These are phyloP conservation scores for Basipetospora chlamydospora DNA, from an alignment of 2,329 filamentous ascomycete genomes.

Conservation along the genomic window DNA sequence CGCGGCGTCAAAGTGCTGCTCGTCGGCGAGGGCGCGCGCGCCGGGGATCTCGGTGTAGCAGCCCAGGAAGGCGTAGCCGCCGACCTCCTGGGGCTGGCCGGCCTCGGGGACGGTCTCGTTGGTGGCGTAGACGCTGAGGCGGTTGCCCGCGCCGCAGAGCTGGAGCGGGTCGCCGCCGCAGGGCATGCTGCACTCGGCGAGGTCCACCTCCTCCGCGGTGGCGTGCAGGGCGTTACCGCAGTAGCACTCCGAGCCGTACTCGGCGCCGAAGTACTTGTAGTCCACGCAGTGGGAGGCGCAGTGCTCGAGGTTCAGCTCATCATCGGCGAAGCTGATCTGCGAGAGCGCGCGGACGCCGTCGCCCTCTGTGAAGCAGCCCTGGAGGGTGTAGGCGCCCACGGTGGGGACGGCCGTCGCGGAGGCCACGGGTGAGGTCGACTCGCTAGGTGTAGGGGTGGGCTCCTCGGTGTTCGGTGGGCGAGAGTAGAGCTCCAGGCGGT, in stretches of 20 bases:
- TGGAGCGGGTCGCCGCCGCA: slow-evolving; percentile 25
- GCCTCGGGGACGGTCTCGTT: slow-evolving; percentile 13
- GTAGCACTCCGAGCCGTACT: slow-evolving; percentile 25
- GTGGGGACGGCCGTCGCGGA: too few relatives aligned
- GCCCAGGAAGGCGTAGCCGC: slow-evolving; percentile 18
- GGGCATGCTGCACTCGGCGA: slow-evolving; percentile 21
- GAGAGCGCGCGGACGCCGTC: slow-evolving; percentile 16
- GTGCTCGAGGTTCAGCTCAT: slow-evolving; percentile 21
- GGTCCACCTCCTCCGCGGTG: slow-evolving; percentile 14
- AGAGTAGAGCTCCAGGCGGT: slow-evolving; percentile 20
- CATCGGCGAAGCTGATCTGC: slow-evolving; percentile 15
- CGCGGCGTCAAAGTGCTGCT: slow-evolving; percentile 11
- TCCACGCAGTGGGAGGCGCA: slow-evolving; percentile 25
- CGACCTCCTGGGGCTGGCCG: slow-evolving; percentile 17
- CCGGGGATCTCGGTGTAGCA: slow-evolving; percentile 22
- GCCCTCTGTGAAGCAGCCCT: slow-evolving; percentile 20
- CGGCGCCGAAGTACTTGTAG: slow-evolving; percentile 26
- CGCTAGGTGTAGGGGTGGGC: too few relatives aligned
- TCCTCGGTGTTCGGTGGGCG: slow-evolving; percentile 10
- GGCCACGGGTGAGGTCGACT: too few relatives aligned
- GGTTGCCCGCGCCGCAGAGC: slow-evolving; percentile 13
- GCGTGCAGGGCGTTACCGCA: slow-evolving; percentile 28
- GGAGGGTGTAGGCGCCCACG: not conserved
- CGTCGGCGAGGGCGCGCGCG: slow-evolving; percentile 17
- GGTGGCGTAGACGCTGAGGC: not conserved